These are phyloP conservation scores for Lodderomyces metapsilosis DNA, from an alignment of 1,139 yeast genomes.

Conservation along the genomic window DNA sequence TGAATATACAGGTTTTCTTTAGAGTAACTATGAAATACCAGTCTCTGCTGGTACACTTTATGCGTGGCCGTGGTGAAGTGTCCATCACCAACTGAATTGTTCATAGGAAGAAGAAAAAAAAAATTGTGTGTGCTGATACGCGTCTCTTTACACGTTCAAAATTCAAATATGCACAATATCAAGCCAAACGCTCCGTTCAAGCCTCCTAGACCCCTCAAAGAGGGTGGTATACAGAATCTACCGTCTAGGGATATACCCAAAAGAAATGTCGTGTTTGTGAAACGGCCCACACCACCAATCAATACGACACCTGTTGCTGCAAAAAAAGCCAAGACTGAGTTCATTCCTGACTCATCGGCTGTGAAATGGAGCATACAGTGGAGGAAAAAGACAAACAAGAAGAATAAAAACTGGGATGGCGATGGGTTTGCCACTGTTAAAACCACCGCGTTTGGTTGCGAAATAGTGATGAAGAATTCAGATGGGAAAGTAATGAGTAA, in stretches of 20 bases:
- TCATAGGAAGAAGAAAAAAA: too few relatives aligned
- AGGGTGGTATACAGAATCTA: background rate
- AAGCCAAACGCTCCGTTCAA: slow-evolving; percentile 35
- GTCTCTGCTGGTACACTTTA: too few relatives aligned
- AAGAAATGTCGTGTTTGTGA: slow-evolving; percentile 1
- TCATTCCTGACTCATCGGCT: slow-evolving; percentile 1
- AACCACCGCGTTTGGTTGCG: slow-evolving; percentile 6
- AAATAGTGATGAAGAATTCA: slow-evolving; percentile 16
- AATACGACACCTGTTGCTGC: background rate
- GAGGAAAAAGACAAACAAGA: slow-evolving; percentile 70
- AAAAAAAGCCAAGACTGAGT: slow-evolving; percentile 5
- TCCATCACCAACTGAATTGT: too few relatives aligned
- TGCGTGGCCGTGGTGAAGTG: too few relatives aligned
- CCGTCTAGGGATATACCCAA: slow-evolving; percentile 7
- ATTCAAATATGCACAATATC: background rate
- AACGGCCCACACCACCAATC: background rate
- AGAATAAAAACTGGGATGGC: slow-evolving; percentile 94
- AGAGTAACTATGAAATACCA: too few relatives aligned
- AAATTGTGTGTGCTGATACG: too few relatives aligned
- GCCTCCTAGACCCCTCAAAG: slow-evolving; percentile 27
- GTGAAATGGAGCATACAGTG: slow-evolving; percentile 39
- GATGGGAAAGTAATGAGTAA: slow-evolving; percentile 20
- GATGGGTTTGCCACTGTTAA: slow-evolving; percentile 60
- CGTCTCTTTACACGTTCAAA: slow-evolving; percentile 2
- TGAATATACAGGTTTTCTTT: too few relatives aligned